These are phyloP conservation scores for Endotrypanum monterogeii DNA, from an alignment of 208 protist species.

Conservation along the genomic window DNA sequence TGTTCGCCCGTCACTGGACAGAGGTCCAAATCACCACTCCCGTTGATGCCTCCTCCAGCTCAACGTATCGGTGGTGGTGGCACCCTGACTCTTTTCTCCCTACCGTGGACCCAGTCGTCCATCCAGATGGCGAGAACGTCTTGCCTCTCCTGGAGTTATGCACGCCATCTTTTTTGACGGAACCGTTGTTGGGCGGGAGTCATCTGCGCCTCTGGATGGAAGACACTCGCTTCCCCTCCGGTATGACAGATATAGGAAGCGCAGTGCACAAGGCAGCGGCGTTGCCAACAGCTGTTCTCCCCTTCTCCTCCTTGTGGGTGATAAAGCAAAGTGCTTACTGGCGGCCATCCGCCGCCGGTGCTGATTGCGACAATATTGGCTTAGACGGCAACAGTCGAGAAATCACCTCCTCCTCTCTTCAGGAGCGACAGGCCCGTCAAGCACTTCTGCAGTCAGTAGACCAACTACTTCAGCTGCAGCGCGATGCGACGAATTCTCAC, in stretches of 20 bases:
- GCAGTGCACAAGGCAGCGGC: not conserved
- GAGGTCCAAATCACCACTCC: slow-evolving; percentile 31
- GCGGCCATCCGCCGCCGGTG: slow-evolving; percentile 5
- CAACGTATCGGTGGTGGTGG: slow-evolving; percentile 39
- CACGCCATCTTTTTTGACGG: slow-evolving; percentile 44
- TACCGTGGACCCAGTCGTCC: not conserved
- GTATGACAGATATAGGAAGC: not conserved
- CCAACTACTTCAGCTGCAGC: slow-evolving; percentile 59
- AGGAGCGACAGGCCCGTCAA: slow-evolving; percentile 67
- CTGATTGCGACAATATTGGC: not conserved
- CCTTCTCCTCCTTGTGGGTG: slow-evolving; percentile 63
- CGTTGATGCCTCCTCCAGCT: not conserved
- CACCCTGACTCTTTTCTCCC: not conserved
- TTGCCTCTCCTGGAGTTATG: slow-evolving; percentile 26
- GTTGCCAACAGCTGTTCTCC: slow-evolving; percentile 31
- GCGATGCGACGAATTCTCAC: slow-evolving; percentile 9
- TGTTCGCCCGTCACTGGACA: slow-evolving; percentile 63
- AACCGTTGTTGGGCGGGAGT: slow-evolving; percentile 63
- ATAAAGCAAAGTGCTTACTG: slow-evolving; percentile 60
- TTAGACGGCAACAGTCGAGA: not conserved
- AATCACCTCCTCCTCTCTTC: slow-evolving; percentile 38
- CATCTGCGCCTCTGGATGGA: slow-evolving; percentile 46
- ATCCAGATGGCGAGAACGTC: not conserved
- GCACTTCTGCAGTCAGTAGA: slow-evolving; percentile 55
- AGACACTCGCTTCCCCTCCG: slow-evolving; percentile 31